Base-by-base conservation (phyloP, 768 basidiomycete genomes). In the Calocybe indica region DNA sequence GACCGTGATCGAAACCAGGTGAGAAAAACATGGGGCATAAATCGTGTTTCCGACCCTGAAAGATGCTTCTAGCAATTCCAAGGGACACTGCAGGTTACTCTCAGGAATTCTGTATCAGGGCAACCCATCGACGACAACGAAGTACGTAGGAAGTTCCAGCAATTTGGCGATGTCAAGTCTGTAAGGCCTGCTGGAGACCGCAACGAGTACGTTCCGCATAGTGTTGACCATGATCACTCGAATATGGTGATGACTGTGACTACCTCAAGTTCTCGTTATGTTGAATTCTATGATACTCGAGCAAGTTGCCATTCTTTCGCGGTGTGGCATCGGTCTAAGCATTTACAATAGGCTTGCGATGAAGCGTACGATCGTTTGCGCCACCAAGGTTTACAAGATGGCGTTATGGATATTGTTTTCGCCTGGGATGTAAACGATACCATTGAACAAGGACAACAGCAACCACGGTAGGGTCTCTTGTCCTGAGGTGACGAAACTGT, bases 241-340 rank as follows among this genome's bases (percentile, higher is more conserved):
- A 14, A 15, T 40, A 3, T 43, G 5, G 29, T 7, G 10, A 13
- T 29, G 11, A 43, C 40, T 35, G 15, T 13, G 2, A 40, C 29
- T 35, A 5, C 37, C 33, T 36, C 49, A 35, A 1, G 45, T 37
- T 88, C 91, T 57, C 84, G 89, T 49, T 83, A 89, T 53, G 87
- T 98, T n/a, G 93, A 98, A 61, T 93, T 83, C 60, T 99, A 85
- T 60, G 96, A 99, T 60, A 89, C 79, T 15, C 71, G 92, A 62
- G 92, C 88, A 54, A 62, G 82, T 56, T 34, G 40, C 31, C 34
- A 22, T 47, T 11, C 6, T 45, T 37, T 7, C 13, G 7, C 34
- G 10, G 33, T 5, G 34, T 39, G 4, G 36, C 31, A 31, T 48
- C 33, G 50, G 53, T 62, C 9, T 57, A 5, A 37, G 40, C 33